Base-by-base conservation (phyloP, 345 rosid species). In the Eucalyptus marginata region DNA sequence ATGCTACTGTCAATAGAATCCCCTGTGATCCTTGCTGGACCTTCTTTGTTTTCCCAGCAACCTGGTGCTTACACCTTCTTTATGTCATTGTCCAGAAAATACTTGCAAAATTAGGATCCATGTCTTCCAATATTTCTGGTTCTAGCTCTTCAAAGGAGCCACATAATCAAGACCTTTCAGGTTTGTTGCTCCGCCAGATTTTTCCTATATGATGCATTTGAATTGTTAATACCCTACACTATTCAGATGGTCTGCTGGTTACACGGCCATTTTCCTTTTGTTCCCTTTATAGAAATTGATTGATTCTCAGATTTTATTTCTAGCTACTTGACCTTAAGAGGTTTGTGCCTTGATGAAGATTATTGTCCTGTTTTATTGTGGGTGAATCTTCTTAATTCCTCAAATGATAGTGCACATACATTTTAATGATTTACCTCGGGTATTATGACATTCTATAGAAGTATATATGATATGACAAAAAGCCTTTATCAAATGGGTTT, bases 111-210 rank as follows among this genome's bases (percentile, higher is more conserved):
- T 58, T 71, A 17, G 95, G 89, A 89, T 52, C 88, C 43, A 92
- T 91, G 87, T 91, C 94, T 11, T 92, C 94, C 87, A 89, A 91
- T 89, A 64, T 90, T 71, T 94, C 94, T 10, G 93, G 91, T 86
- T 92, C 92, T 88, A 89, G 91, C 89, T 92, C 96, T 87, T 89
- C 94, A 58, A 93, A 93, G 88, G 95, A 94, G 89, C 93, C 88
- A 88, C 91, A 83, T 18, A 90, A 88, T 91, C 92, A 89, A 79
- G 89, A 92, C 12, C 91, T 86, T 91, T 90, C 97, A 94, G 98
- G 98, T 96, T 93, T 88, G 94, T 93, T 58, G 47, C 51, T 59
- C 84, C 40, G 46, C 54, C 76, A 87, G 90, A 40, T 80, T 18
- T 22, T 36, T 17, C 20, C 43, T 11, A 66, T 68, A 36, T 36